Percentiles rank a stretch among this genome's conserved stretches.
Evolutionary conservation across 768 basidiomycete species (phyloP).

Genomic region (Lentinula guzmanii): DNA sequence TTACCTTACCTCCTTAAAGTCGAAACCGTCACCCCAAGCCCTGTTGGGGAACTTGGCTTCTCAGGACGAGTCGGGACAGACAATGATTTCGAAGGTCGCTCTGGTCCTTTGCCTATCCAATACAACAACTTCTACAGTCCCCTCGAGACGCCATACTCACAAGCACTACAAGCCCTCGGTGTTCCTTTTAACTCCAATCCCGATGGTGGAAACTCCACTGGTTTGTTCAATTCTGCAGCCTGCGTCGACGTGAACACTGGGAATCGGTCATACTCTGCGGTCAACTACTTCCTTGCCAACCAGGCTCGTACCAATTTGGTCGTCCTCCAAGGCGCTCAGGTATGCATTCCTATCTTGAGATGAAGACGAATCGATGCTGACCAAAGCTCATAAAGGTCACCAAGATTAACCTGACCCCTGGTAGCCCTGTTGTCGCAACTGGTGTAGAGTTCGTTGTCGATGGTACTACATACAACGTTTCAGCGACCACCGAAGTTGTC

Average conservation of each 20-base stretch:
- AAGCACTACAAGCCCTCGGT: not conserved
- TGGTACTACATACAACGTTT: constrained; percentile 22
- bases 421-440: constrained; percentile 23
- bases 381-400: not conserved
- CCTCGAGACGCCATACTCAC: not conserved
- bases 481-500: constrained; percentile 39
- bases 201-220: constrained; percentile 1
- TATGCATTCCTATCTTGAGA: not conserved
- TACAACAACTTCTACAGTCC: not conserved
- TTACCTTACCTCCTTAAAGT: constrained; percentile 4
- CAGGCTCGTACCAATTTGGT: constrained; percentile 15
- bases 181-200: not conserved
- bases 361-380: not conserved
- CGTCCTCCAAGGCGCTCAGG: constrained; percentile 21
- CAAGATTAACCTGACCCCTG: constrained; percentile 12
- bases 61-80: not conserved
- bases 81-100: not conserved
- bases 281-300: not conserved
- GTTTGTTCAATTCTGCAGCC: not conserved
- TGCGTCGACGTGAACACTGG: constrained; percentile 4
- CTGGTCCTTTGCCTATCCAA: not conserved
- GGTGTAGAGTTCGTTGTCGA: constrained; percentile 33
- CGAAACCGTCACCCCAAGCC: not conserved
- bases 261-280: constrained; percentile 6
- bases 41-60: not conserved